These are phyloP conservation scores for Sapria himalayana DNA, from an alignment of 345 rosid species.

Conservation along the genomic window DNA sequence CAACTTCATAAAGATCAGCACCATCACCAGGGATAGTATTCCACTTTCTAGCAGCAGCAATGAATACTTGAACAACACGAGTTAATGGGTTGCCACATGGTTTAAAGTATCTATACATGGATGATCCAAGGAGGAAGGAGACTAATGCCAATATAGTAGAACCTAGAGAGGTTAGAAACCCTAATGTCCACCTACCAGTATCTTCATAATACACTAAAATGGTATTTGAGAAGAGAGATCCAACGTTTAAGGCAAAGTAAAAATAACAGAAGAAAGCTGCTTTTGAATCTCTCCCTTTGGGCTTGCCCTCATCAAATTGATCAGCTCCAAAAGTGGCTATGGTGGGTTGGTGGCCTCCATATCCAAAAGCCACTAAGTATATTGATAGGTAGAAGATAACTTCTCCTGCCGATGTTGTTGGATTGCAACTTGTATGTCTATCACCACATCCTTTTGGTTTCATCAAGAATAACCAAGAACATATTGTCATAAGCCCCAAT, in stretches of 20 bases:
- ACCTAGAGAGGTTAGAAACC: constrained; percentile 38
- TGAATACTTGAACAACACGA: constrained; percentile 50
- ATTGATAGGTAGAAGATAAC: constrained; percentile 41
- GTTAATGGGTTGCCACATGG: constrained; percentile 59
- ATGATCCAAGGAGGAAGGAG: constrained; percentile 19
- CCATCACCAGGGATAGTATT: constrained; percentile 14
- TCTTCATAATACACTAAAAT: constrained; percentile 54
- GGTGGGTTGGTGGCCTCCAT: constrained; percentile 83
- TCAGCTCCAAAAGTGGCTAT: constrained; percentile 81
- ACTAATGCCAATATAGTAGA: constrained; percentile 31
- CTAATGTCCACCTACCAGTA: constrained; percentile 42
- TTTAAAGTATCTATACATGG: constrained; percentile 26
- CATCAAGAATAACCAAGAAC: constrained; percentile 43
- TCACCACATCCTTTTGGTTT: constrained; percentile 59
- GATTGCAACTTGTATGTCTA: constrained; percentile 18
- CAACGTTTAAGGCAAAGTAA: constrained; percentile 54
- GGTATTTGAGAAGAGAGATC: constrained; percentile 61
- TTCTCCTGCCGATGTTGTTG: constrained; percentile 21
- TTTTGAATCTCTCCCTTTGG: constrained; percentile 16
- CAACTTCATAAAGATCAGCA: constrained; percentile 31
- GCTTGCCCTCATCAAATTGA: constrained; percentile 33
- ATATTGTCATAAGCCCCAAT: constrained; percentile 27
- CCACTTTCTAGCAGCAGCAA: constrained; percentile 33
- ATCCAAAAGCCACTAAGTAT: constrained; percentile 65
- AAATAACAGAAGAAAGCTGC: constrained; percentile 51